A percentile compares a stretch with the other conserved stretches of the same genome.
Conservation (phyloP, 2,329 filamentous ascomycete species). For the Alternaria sp. region DNA sequence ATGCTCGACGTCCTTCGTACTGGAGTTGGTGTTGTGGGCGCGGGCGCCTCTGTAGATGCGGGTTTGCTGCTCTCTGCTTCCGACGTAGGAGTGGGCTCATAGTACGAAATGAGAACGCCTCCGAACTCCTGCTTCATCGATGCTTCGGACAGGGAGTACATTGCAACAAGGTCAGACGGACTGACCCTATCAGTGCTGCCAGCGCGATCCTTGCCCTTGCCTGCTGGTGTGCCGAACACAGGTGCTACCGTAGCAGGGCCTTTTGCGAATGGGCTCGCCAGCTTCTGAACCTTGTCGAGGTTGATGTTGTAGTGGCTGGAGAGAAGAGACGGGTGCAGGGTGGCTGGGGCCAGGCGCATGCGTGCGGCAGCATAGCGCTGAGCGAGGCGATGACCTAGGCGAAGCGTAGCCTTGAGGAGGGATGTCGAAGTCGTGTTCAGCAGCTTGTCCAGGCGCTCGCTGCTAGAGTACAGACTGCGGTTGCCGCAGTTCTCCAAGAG, state of each 20-base stretch:
- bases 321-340: conserved; percentile 76
- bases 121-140: conserved; percentile 78
- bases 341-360: conserved; percentile 72
- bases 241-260: conserved; percentile 59
- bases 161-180: conserved; percentile 73
- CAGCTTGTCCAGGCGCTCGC: conserved; percentile 84
- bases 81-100: conserved; percentile 58
- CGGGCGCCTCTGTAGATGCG: conserved; percentile 58
- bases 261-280: conserved; percentile 84
- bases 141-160: conserved; percentile 62
- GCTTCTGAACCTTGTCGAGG: conserved; percentile 80
- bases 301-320: conserved; percentile 81
- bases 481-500: conserved; percentile 96
- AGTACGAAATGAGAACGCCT: conserved; percentile 81
- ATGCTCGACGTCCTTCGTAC: conserved; percentile 69
- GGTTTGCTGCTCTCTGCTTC: conserved; percentile 35
- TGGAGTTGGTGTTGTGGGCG: conserved; percentile 77
- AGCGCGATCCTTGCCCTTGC: conserved; percentile 72
- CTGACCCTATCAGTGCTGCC: conserved; percentile 48
- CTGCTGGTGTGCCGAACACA: conserved; percentile 64
- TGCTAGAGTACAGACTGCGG: conserved; percentile 94
- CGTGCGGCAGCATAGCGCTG: conserved; percentile 92
- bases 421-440: conserved; percentile 85
- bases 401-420: conserved; percentile 78
- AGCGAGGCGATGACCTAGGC: conserved; percentile 83